Evolutionary conservation across 768 basidiomycete species (phyloP).

Genomic region (Boletus eberwhitei): DNA sequence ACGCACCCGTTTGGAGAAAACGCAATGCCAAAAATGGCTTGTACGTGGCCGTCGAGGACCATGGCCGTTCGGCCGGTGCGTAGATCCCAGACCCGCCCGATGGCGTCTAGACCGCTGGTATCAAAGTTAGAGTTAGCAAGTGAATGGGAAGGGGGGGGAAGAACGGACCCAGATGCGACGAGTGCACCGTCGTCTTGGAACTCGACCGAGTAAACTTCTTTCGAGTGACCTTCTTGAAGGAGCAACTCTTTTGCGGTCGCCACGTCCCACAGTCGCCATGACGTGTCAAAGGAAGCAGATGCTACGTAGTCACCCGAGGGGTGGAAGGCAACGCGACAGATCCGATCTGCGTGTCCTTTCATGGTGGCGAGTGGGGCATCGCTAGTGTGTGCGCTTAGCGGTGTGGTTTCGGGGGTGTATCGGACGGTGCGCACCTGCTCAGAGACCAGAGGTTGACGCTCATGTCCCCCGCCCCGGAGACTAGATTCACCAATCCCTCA

Average conservation of each 20-base stretch:
- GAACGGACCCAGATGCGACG: constrained; percentile 82
- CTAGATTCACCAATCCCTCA: constrained; percentile 72
- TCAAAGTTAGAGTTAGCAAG: neutral
- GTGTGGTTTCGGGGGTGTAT: neutral
- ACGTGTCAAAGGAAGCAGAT: constrained; percentile 94
- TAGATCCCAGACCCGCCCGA: constrained; percentile 96
- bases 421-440: constrained; percentile 51
- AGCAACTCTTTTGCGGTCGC: constrained; percentile 75
- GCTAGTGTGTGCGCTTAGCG: constrained; percentile 37
- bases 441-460: constrained; percentile 88
- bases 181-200: constrained; percentile 95
- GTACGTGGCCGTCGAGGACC: constrained; percentile 96
- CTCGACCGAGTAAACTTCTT: constrained; percentile 93
- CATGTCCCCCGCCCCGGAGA: constrained; percentile 86
- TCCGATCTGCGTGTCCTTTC: constrained; percentile 85
- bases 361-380: constrained; percentile 84
- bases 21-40: constrained; percentile 84
- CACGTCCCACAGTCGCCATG: constrained; percentile 97
- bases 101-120: constrained; percentile 87
- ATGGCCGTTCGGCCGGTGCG: constrained; percentile 94
- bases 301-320: constrained; percentile 93
- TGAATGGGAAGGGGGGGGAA: neutral
- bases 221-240: constrained; percentile 94
- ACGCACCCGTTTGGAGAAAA: constrained; percentile 96
- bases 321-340: constrained; percentile 94